phyloP scores from a whole-genome alignment of 352 stramenopile species.

The Globisporangium alternatum region DNA sequence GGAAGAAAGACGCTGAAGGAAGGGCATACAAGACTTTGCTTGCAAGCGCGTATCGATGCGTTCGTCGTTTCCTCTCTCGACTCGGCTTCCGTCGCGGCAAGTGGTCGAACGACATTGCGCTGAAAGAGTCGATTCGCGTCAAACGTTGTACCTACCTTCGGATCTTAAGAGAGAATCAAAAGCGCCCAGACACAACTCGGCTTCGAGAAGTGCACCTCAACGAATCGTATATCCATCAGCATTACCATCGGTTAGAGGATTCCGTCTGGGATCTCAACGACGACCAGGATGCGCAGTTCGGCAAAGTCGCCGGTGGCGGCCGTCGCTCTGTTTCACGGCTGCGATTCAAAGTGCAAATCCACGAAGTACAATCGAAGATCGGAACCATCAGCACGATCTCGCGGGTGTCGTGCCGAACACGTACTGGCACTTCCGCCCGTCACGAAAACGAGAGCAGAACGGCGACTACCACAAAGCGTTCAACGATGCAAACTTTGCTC shows the following conservation, averaged over 20 bases:
- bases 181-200: not conserved
- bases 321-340: not conserved
- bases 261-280: constrained; percentile 4
- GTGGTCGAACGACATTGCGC: not conserved
- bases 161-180: not conserved
- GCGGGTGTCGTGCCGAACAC: not conserved
- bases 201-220: constrained; percentile 4
- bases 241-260: constrained; percentile 2
- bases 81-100: constrained; percentile 2
- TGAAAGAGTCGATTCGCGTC: constrained; percentile 3
- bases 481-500: not conserved
- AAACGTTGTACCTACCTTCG: constrained; percentile 4
- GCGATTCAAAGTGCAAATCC: not conserved
- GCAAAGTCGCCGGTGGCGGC: not conserved
- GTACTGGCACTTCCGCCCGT: constrained; percentile 4
- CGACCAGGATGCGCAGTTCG: constrained; percentile 1
- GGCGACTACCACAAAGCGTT: constrained; percentile 3
- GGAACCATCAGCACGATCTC: not conserved
- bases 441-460: not conserved
- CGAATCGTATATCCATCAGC: constrained; percentile 1
- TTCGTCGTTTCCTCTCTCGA: not conserved
- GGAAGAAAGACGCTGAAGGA: not conserved
- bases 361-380: constrained; percentile 2
- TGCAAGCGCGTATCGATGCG: constrained; percentile 3
- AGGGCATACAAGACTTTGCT: not conserved